phyloP scores from a whole-genome alignment of 352 stramenopile species.

The Peronospora belbahrii region DNA sequence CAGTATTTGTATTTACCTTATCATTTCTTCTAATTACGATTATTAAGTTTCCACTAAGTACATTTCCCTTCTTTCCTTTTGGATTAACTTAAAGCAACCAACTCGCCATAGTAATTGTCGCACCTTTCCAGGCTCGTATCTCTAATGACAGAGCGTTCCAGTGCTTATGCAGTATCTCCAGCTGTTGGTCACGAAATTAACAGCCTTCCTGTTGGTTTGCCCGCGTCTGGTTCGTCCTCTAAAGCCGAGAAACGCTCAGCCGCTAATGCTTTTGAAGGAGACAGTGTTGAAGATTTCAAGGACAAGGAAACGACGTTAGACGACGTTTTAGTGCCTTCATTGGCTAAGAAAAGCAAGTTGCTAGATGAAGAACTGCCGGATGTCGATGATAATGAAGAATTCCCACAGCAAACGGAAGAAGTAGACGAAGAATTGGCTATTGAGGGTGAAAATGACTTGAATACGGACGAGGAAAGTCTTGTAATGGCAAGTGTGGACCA shows the following conservation, averaged over 20 bases:
- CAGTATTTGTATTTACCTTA: no score
- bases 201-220: not conserved
- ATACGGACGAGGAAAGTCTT: conserved; percentile 7
- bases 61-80: not conserved
- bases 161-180: not conserved
- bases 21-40: not conserved
- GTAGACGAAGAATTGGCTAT: conserved; percentile 21
- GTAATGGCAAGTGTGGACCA: conserved; percentile 2
- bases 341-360: conserved; percentile 40
- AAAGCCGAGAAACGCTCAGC: conserved; percentile 19
- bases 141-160: conserved; percentile 20
- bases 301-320: conserved; percentile 46
- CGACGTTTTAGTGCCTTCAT: conserved; percentile 50
- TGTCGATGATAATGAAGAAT: conserved; percentile 40
- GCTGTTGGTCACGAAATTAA: conserved; percentile 4
- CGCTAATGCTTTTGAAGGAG: conserved; percentile 19
- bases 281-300: conserved; percentile 19
- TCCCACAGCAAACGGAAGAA: conserved; percentile 24
- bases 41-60: conserved; percentile 1
- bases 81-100: not conserved
- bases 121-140: not conserved
- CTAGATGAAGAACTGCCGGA: conserved; percentile 40
- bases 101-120: not conserved
- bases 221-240: not conserved
- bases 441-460: conserved; percentile 2